Evolutionary conservation across 495 filamentous ascomycete genomes (phyloP).

Genomic region (Hypoxylon lienhwacheense): DNA sequence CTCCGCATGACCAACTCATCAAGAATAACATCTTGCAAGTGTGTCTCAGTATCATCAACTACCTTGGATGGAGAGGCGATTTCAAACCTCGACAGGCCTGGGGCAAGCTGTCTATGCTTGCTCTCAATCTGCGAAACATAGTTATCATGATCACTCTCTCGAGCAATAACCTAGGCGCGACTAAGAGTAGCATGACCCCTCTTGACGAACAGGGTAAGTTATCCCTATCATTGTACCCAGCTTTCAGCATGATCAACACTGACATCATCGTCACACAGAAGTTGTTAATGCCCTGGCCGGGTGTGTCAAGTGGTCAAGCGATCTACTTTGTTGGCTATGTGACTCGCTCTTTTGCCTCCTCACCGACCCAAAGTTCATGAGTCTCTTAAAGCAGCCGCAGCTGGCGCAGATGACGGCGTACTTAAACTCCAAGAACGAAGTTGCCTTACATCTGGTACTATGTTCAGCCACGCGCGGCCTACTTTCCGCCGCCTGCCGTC

Average conservation of each 20-base stretch:
- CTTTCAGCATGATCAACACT: not conserved
- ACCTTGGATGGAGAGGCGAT: slow-evolving; percentile 65
- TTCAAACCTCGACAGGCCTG: slow-evolving; percentile 59
- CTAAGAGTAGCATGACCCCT: slow-evolving; percentile 51
- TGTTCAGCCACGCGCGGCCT: slow-evolving; percentile 74
- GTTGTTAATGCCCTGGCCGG: slow-evolving; percentile 59
- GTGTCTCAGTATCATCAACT: slow-evolving; percentile 69
- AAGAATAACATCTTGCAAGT: slow-evolving; percentile 66
- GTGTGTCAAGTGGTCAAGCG: slow-evolving; percentile 65
- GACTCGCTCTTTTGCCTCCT: slow-evolving; percentile 67
- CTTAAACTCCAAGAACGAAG: slow-evolving; percentile 48
- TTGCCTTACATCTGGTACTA: slow-evolving; percentile 69
- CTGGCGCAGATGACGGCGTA: slow-evolving; percentile 51
- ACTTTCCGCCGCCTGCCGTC: slow-evolving; percentile 67
- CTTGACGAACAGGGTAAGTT: slow-evolving; percentile 65
- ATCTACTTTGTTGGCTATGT: slow-evolving; percentile 68
- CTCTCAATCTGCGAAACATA: slow-evolving; percentile 70
- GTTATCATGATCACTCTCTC: slow-evolving; percentile 67
- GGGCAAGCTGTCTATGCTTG: slow-evolving; percentile 72
- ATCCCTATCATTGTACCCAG: too few species aligned
- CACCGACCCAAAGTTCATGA: slow-evolving; percentile 54
- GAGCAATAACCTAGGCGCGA: slow-evolving; percentile 43
- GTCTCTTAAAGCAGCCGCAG: slow-evolving; percentile 48
- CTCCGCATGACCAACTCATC: slow-evolving; percentile 69
- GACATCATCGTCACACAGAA: slow-evolving; percentile 37